Evolutionary conservation across 768 basidiomycete genomes (phyloP).

Genomic region (Xerocomus spinulosus): DNA sequence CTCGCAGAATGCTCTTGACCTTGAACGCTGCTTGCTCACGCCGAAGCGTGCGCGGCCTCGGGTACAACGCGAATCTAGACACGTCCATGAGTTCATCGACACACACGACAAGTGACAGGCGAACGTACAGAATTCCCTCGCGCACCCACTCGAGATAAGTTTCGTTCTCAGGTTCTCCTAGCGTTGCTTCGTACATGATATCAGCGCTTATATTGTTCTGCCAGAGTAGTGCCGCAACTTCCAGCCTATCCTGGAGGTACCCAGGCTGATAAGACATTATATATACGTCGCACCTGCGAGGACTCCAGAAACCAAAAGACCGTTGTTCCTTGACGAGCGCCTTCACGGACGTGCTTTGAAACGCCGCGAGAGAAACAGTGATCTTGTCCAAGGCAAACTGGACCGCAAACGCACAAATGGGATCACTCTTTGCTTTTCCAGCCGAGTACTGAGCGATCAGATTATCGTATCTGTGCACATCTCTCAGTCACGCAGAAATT

Average conservation of each 20-base stretch:
- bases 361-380: conserved; percentile 59
- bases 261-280: conserved; percentile 76
- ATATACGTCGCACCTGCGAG: conserved; percentile 85
- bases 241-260: conserved; percentile 70
- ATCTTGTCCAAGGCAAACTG: conserved; percentile 82
- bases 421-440: conserved; percentile 48
- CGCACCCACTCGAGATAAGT: conserved; percentile 64
- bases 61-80: conserved; percentile 50
- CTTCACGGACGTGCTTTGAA: conserved; percentile 62
- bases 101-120: no score
- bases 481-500: not conserved
- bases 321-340: conserved; percentile 70
- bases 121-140: conserved; percentile 82
- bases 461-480: conserved; percentile 57
- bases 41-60: conserved; percentile 49
- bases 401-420: conserved; percentile 63
- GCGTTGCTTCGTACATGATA: conserved; percentile 77
- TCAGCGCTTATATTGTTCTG: conserved; percentile 79
- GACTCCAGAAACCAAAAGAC: conserved; percentile 87
- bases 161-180: conserved; percentile 60
- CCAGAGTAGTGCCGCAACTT: conserved; percentile 75
- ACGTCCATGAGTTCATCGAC: conserved; percentile 36
- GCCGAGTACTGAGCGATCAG: conserved; percentile 59
- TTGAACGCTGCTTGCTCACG: conserved; percentile 69
- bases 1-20: conserved; percentile 77